phyloP scores from a whole-genome alignment of 2,329 filamentous ascomycete genomes.

The Epichloe scottii region DNA sequence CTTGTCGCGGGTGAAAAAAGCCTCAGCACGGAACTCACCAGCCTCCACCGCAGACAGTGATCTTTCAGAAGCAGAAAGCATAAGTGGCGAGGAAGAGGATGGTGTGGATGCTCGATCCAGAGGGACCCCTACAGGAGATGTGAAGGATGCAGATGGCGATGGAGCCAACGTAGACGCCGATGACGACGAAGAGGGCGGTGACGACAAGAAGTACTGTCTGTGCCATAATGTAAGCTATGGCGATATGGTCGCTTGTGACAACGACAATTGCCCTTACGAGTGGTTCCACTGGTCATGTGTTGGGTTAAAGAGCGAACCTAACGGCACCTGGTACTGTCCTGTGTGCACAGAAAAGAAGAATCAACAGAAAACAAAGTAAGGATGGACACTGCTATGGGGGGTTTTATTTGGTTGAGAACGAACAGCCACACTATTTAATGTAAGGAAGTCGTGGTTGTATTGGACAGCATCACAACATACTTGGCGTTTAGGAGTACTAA shows the following conservation, averaged over 20 bases:
- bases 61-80: constrained; percentile 49
- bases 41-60: constrained; percentile 53
- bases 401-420: not conserved
- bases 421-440: not conserved
- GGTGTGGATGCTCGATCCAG: constrained; percentile 19
- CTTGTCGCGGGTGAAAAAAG: constrained; percentile 49
- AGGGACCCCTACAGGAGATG: constrained; percentile 20
- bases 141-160: constrained; percentile 33
- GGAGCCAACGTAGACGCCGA: constrained; percentile 43
- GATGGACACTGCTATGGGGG: not conserved
- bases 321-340: constrained; percentile 56
- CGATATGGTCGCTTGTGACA: constrained; percentile 84
- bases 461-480: not conserved
- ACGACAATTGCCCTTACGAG: constrained; percentile 66
- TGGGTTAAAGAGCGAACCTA: constrained; percentile 54
- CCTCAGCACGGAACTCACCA: constrained; percentile 44
- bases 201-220: constrained; percentile 71
- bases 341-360: constrained; percentile 43
- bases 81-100: constrained; percentile 40
- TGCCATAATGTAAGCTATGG: constrained; percentile 77
- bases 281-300: constrained; percentile 82
- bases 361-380: constrained; percentile 27
- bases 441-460: not conserved
- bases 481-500: not conserved
- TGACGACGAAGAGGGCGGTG: constrained; percentile 55